Base-by-base conservation (phyloP, 495 filamentous ascomycete genomes). In the Hapsidospora chrysogenum region DNA sequence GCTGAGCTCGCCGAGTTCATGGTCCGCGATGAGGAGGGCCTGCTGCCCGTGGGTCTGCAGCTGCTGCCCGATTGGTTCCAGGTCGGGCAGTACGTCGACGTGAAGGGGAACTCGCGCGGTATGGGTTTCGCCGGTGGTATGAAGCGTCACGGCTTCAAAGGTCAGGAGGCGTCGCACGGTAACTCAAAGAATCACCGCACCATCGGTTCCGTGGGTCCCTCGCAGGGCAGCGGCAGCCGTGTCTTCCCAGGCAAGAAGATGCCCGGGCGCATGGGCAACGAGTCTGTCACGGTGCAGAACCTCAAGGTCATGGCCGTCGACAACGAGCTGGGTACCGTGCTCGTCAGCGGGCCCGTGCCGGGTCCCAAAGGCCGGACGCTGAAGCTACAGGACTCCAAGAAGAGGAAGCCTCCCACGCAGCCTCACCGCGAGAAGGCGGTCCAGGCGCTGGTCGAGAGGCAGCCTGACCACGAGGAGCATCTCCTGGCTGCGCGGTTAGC, bases 161-260 rank as follows among this genome's bases (percentile, higher is more conserved):
- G 89, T 41, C 89, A 97, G 61, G 78, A 76, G 42, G 84, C 85
- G 35, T 85, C 78, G 46, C 89, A 97, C 61, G 89, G 89, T 70
- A 84, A 85, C 45, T 94, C 86, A 46, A 70, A 81, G 57, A 83
- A 78, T 32, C 89, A 97, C 63, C 70, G 89, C 48, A 75, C 79
- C 2, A 78, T 94, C 64, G 89, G 89, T 63, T 85, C 81, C 3
- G 62, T 72, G 9, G 89, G 89, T 43, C 81, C 76, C 25, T 76
- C 76, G 46, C 89, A 97, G 55, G 89, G 89, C 43, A 74, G 80
- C 52, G 89, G 89, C 53, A 89, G 82, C 29, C 66, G 89, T 46
- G 89, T 97, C 28, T 70, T 78, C 39, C 89, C 89, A 0, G 89
- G 89, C 33, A 97, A 97, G 74, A 83, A 81, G 57, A 97, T 97